Evolutionary conservation across 2,329 filamentous ascomycete genomes (phyloP).

Genomic region (Clonostachys rosea): DNA sequence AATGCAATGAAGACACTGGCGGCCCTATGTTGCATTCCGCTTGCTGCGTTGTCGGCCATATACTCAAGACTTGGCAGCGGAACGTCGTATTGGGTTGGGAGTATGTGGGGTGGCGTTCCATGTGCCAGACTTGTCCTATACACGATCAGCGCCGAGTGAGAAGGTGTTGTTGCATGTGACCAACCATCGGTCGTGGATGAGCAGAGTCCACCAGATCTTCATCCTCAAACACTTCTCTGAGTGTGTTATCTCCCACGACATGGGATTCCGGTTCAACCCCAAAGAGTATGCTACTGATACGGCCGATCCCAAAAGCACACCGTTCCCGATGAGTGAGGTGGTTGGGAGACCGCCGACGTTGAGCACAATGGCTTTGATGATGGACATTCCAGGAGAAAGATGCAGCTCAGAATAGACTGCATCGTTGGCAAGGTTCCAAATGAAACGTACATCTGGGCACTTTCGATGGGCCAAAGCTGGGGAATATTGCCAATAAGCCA

Average conservation of each 20-base stretch:
- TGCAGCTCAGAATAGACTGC: constrained; percentile 56
- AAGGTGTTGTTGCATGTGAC: constrained; percentile 2
- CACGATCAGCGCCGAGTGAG: not conserved
- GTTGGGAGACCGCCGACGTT: constrained; percentile 57
- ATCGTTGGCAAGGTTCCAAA: constrained; percentile 58
- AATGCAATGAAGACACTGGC: constrained; percentile 38
- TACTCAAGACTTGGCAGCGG: constrained; percentile 31
- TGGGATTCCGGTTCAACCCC: constrained; percentile 48
- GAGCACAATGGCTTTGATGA: constrained; percentile 50
- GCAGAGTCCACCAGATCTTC: constrained; percentile 50
- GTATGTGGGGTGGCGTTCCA: constrained; percentile 45
- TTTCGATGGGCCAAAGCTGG: constrained; percentile 35
- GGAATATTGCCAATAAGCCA: constrained; percentile 52
- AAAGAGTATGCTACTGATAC: constrained; percentile 48
- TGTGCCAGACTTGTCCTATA: constrained; percentile 46
- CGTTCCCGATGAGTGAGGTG: constrained; percentile 55
- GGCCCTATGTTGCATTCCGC: constrained; percentile 10
- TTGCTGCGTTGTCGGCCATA: constrained; percentile 15
- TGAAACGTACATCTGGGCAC: constrained; percentile 53
- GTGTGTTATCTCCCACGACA: constrained; percentile 44
- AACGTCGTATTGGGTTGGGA: constrained; percentile 40
- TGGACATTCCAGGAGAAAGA: constrained; percentile 52
- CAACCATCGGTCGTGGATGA: constrained; percentile 51
- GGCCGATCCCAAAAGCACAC: constrained; percentile 41
- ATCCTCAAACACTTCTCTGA: constrained; percentile 46